These are phyloP conservation scores for Lasiodiplodia hormozganensis DNA, from an alignment of 2,329 filamentous ascomycete genomes.

Conservation along the genomic window DNA sequence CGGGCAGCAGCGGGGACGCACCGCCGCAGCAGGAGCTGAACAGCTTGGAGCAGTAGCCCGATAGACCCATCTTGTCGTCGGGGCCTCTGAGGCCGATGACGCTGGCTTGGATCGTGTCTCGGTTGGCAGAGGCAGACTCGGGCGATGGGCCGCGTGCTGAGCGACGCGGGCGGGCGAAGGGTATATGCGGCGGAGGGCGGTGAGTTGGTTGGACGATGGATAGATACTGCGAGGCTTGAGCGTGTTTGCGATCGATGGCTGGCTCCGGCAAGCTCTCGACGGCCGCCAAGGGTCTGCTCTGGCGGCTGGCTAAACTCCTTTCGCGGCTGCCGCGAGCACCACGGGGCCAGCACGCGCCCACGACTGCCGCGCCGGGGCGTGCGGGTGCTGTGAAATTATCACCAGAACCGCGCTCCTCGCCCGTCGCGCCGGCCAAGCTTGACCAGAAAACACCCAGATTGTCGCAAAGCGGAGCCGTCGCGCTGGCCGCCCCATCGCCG, in stretches of 20 bases:
- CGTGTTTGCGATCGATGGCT: constrained; percentile 30
- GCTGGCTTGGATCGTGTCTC: constrained; percentile 21
- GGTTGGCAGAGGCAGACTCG: constrained; percentile 20
- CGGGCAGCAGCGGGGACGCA: constrained; percentile 34
- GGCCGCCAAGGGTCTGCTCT: constrained; percentile 12
- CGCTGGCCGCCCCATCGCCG: constrained; percentile 18
- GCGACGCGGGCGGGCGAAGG: constrained; percentile 25
- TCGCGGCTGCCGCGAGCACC: constrained; percentile 21
- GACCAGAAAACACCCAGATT: constrained; percentile 20
- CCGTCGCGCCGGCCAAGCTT: constrained; percentile 8
- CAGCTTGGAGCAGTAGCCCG: constrained; percentile 45
- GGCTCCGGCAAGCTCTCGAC: constrained; percentile 24
- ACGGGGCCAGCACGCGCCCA: constrained; percentile 9
- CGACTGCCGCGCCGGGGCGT: constrained; percentile 5
- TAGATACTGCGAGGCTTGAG: constrained; percentile 29
- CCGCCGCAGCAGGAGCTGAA: constrained; percentile 48
- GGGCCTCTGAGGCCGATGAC: constrained; percentile 25
- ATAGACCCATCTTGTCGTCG: constrained; percentile 43
- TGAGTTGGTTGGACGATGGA: constrained; percentile 30
- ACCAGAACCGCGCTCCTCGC: constrained; percentile 6
- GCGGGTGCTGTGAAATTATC: constrained; percentile 24
- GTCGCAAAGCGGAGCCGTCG: constrained; percentile 13
- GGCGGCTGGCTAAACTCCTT: constrained; percentile 12
- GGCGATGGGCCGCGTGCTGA: constrained; percentile 25
- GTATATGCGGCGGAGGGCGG: constrained; percentile 28